Percentiles rank a stretch among this genome's conserved stretches.
These are phyloP conservation scores for Neonectria coccinea DNA, from an alignment of 2,329 filamentous ascomycete species.

Conservation along the genomic window DNA sequence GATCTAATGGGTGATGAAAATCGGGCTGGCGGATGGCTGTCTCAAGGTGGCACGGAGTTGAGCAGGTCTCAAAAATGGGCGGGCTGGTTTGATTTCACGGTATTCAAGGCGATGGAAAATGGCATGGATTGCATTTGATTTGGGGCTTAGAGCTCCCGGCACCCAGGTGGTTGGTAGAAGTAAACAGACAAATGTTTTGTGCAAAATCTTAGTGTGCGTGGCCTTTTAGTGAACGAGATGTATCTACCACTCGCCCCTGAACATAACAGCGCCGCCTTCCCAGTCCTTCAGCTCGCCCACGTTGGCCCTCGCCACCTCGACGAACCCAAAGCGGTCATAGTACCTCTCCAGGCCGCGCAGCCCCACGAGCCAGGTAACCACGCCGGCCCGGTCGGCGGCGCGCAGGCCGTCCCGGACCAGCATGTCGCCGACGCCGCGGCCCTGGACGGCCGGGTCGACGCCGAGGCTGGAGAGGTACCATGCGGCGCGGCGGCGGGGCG, in stretches of 20 bases:
- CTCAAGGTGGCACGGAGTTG: constrained; percentile 21
- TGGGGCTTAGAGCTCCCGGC: constrained; percentile 18
- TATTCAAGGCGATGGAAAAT: constrained; percentile 9
- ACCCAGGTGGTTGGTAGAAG: constrained; percentile 18
- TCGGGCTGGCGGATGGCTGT: constrained; percentile 15
- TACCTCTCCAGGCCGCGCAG: constrained; percentile 48
- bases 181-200: constrained; percentile 20
- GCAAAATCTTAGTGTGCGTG: not conserved
- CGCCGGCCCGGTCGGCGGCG: constrained; percentile 45
- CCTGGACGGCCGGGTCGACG: constrained; percentile 49
- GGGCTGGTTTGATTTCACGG: constrained; percentile 20
- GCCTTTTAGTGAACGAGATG: not conserved
- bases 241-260: constrained; percentile 46
- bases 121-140: constrained; percentile 20
- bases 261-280: constrained; percentile 54
- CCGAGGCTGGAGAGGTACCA: constrained; percentile 53
- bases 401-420: constrained; percentile 49
- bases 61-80: constrained; percentile 19
- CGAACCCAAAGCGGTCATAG: constrained; percentile 51
- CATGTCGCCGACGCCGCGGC: constrained; percentile 47
- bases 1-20: constrained; percentile 25
- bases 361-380: constrained; percentile 50
- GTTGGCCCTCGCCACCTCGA: constrained; percentile 51
- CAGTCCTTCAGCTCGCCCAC: constrained; percentile 51
- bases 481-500: constrained; percentile 46